A percentile compares a stretch with the other conserved stretches of the same genome.
Conservation (phyloP, 345 rosid species). For the Excoecaria agallocha region DNA sequence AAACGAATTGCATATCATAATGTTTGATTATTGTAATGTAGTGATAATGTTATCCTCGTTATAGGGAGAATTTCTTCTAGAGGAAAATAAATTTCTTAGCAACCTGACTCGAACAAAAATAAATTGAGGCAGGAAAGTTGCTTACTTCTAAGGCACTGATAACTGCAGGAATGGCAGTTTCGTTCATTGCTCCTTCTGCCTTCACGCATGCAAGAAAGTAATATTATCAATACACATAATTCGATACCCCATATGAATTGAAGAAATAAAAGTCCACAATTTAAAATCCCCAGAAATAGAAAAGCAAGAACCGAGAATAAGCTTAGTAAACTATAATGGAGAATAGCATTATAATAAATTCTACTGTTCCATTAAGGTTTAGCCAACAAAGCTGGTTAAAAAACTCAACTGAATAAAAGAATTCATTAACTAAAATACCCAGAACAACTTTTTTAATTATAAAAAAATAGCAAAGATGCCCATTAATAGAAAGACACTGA, state of each 20-base stretch:
- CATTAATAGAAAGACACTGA: neutral
- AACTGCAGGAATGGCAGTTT: slow-evolving; percentile 55
- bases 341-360: neutral
- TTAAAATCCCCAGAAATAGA: neutral
- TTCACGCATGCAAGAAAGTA: slow-evolving; percentile 28
- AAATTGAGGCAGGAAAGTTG: neutral
- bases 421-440: neutral
- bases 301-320: neutral
- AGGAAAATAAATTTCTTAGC: neutral
- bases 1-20: neutral
- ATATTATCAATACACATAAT: neutral
- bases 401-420: neutral
- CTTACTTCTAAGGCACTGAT: slow-evolving; percentile 63
- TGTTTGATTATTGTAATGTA: neutral
- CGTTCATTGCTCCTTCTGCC: slow-evolving; percentile 79
- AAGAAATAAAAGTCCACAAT: neutral
- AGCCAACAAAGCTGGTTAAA: neutral
- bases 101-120: neutral
- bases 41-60: neutral
- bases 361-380: neutral
- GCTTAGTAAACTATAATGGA: neutral
- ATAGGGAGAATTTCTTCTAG: neutral
- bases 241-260: neutral
- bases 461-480: neutral
- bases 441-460: neutral